Evolutionary conservation across 306 rosid genomes (phyloP), one percentile per base, ranked within the genome.

Genomic region (Pyrus pyrifolia): DNA sequence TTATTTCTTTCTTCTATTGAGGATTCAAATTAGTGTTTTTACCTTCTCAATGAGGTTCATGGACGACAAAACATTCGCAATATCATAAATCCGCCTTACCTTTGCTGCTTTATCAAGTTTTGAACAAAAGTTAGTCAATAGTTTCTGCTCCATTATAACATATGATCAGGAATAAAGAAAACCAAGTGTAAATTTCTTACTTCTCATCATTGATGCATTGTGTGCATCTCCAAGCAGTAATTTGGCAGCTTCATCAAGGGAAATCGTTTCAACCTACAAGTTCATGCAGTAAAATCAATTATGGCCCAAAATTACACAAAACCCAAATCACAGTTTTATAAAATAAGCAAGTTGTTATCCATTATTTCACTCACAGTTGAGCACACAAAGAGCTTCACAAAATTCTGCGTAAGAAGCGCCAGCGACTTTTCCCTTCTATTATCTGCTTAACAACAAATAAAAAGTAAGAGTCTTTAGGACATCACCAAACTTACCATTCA

Each of bases 71-170:
- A 95, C 97, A 78, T 95, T 95, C 51, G 97, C 99, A 35, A 95
- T 95, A 74, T 95, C 99, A 77, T 95, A 95, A 13, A 95, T 86
- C 80, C 97, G 93, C 68, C 99, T 89, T n/a, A 95, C 92, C 86
- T 92, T 95, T 21, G 97, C 99, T 90, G 97, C 80, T 31, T 65
- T 18, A 76, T 33, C 81, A 88, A 38, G 53, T 61, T 49, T 49
- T 5, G 8, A 49, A 49, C 21, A 49, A 5, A 49, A 49, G 55
- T 80, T 30, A 85, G 74, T 12, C 60, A 77, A 80, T 63, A 7
- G 14, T 49, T 76, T 22, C 59, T 13, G 8, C 19, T 75, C 46
- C 59, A 9, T 15, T 68, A 40, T 73, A 51, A 79, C n/a, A 4
- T 2, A 19, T 7, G 44, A 74, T 19, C 45, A 62, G n/a, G 49